Base-by-base conservation (phyloP, 257 asterid species). In the Cynanchum wilfordii region DNA sequence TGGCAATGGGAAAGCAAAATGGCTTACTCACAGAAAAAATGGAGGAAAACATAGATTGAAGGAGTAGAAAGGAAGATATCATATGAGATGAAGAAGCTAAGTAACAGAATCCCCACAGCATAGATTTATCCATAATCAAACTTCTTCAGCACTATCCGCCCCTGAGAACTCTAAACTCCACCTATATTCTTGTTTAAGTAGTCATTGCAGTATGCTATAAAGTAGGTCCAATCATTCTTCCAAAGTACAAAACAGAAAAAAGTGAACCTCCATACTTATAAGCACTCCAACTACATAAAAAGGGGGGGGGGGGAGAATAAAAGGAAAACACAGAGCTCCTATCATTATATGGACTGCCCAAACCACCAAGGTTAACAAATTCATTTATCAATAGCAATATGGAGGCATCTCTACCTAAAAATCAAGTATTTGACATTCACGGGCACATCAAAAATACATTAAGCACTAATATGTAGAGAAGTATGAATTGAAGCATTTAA, bases 1-100 rank as follows among this genome's bases (percentile, higher is more conserved):
- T 91, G 92, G 81, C 78, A 51, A 79, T 29, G 78, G 67, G 60
- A 56, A 75, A 63, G 77, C 17, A 62, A 58, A 73, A 67, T 69
- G 75, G 63, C 60, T 55, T 20, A 15, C 59, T 25, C 58, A 59
- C 17, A 42, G 47, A 16, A 66, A 52, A 57, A 24, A 36, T 12
- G 1, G 2, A 4, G 13, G n/a, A 59, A 13, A 59, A 59, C n/a
- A 59, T 4, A 27, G n/a, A 22, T 40, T 24, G 10, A 8, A 57
- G 8, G 16, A 40, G 16, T 6, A 50, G 19, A 17, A 16, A 67
- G 24, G 22, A 51, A 27, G 10, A 11, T 19, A 51, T 27, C 42
- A 55, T 36, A 36, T 49, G 58, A 49, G 45, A 5, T 50, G 29
- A 27, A 29, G 17, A 29, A 47, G 49, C 44, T 17, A 50, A 38